Evolutionary conservation across 495 filamentous ascomycete species (phyloP), one percentile per base, ranked within the genome.

Genomic region (Neohortaea acidophila): DNA sequence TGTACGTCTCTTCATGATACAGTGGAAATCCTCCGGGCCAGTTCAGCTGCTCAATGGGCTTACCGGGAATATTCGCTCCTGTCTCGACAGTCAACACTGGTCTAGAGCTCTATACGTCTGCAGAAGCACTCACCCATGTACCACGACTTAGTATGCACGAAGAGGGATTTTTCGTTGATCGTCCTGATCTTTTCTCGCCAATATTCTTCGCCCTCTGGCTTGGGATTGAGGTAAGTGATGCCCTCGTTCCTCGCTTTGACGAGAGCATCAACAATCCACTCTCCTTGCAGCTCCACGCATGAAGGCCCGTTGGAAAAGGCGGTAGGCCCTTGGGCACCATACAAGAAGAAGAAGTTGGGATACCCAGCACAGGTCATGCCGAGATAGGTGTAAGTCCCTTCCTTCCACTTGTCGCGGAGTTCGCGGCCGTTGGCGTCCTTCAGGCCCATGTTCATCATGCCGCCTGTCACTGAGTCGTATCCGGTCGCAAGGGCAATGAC

Each of bases 341-440:
- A 69, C 9, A 62, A 52, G 44, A 64, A 62, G 57, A 72, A 70
- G 52, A 69, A 59, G 51, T 74, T 74, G 35, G 70, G 69, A 37
- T 61, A 71, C 26, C 60, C 62, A 38, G 48, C 47, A 24, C 61
- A 58, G 2, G 57, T 58, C 41, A 70, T 54, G 7, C 70, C 70
- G 0, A 74, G 58, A 39, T 64, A 65, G 0, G 66, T 65, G 33
- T 56, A 56, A 2, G 60, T 63, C 2, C 63, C 64, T 2, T 40
- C 22, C 15, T 38, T 45, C 70, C 72, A 74, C 33, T 65, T 61
- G 20, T 71, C 62, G 0, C 52, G 27, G 8, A 74, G 53, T 11
- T 51, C 48, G 5, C 52, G 41, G 4, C 61, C 66, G 30, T 64
- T 39, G 24, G 60, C 45, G 41, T 64, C 65, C 13, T 51, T 49